A percentile compares a stretch with the other conserved stretches of the same genome.
phyloP scores from a whole-genome alignment of 2,329 filamentous ascomycete genomes.

The Pleurostoma richardsiae region DNA sequence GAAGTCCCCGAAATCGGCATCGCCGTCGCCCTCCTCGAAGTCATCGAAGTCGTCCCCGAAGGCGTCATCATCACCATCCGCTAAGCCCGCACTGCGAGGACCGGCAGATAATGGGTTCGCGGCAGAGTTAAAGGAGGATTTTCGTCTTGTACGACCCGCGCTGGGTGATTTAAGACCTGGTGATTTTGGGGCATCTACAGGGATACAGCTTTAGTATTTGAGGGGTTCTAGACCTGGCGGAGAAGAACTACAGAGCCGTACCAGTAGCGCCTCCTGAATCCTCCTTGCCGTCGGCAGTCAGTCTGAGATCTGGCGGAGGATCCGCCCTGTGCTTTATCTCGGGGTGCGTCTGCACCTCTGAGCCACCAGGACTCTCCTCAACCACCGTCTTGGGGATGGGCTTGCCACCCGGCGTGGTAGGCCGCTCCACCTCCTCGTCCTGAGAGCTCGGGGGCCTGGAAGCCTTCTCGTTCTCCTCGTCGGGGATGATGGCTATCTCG shows the following conservation, averaged over 20 bases:
- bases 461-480: constrained; percentile 18
- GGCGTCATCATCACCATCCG: constrained; percentile 24
- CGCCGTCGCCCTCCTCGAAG: constrained; percentile 53
- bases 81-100: constrained; percentile 8
- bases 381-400: constrained; percentile 48
- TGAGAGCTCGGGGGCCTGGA: constrained; percentile 11
- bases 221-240: constrained; percentile 8
- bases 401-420: constrained; percentile 26
- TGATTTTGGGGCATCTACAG: constrained; percentile 31
- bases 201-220: constrained; percentile 21
- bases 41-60: constrained; percentile 60
- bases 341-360: constrained; percentile 35
- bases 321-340: constrained; percentile 44
- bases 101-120: constrained; percentile 12
- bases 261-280: constrained; percentile 21
- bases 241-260: constrained; percentile 28
- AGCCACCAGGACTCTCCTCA: constrained; percentile 43
- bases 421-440: constrained; percentile 13
- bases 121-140: constrained; percentile 15
- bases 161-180: constrained; percentile 20
- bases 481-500: constrained; percentile 47
- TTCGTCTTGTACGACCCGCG: constrained; percentile 23
- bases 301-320: constrained; percentile 46
- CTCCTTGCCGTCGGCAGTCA: constrained; percentile 38
- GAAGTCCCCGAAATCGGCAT: constrained; percentile 63